Evolutionary conservation across 768 basidiomycete genomes (phyloP).

Genomic region (Suillus cothurnatus): DNA sequence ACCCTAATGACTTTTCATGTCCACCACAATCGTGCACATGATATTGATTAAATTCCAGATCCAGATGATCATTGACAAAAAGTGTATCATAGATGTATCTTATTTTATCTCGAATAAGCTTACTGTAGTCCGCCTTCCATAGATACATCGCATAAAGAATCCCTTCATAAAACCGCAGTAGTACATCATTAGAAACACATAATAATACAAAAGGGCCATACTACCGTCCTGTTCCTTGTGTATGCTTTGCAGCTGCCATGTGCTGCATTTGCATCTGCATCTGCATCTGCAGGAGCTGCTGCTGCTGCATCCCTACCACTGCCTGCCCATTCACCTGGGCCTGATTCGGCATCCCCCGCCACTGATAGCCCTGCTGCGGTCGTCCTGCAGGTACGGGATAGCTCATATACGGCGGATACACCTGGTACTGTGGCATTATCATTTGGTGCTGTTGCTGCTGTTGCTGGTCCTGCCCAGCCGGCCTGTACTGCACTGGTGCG

Average conservation of each 20-base stretch:
- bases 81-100: background rate
- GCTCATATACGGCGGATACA: conserved; percentile 27
- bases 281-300: conserved; percentile 11
- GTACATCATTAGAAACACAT: conserved; percentile 10
- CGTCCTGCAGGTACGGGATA: conserved; percentile 23
- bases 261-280: conserved; percentile 17
- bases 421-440: conserved; percentile 29
- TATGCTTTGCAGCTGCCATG: conserved; percentile 33
- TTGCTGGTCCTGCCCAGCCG: conserved; percentile 33
- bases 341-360: conserved; percentile 26
- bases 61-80: background rate
- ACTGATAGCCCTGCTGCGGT: conserved; percentile 25
- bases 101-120: conserved; percentile 7
- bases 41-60: background rate
- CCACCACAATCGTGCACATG: background rate
- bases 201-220: conserved; percentile 11
- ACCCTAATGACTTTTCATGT: background rate
- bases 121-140: conserved; percentile 1
- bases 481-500: conserved; percentile 31
- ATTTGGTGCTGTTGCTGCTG: conserved; percentile 37
- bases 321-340: conserved; percentile 25
- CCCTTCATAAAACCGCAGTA: conserved; percentile 4
- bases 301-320: conserved; percentile 30
- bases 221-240: conserved; percentile 38
- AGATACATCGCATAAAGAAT: background rate